Conservation (phyloP, 306 rosid genomes). For the Begonia peltatifolia region DNA sequence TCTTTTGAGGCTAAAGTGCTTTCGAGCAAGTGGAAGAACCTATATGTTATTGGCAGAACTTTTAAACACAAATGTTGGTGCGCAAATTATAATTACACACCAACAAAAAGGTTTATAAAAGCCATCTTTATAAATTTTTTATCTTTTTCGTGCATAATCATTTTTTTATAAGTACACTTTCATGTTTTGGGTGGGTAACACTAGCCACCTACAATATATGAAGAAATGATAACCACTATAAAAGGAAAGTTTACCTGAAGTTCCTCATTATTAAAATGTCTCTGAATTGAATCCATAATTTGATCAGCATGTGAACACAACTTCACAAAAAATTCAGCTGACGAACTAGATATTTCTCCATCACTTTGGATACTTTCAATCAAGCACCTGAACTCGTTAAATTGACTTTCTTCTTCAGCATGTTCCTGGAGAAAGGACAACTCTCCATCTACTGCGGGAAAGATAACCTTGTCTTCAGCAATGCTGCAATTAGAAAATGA, state of each 20-base stretch:
- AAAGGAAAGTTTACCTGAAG: constrained; percentile 56
- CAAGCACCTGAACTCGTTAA: constrained; percentile 77
- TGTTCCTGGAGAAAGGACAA: constrained; percentile 83
- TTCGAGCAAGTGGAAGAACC: constrained; percentile 98
- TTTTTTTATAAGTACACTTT: too few relatives aligned
- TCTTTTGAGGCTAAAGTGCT: constrained; percentile 75
- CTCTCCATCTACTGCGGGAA: constrained; percentile 94
- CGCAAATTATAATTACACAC: too few relatives aligned
- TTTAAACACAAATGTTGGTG: background rate
- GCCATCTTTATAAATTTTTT: too few relatives aligned
- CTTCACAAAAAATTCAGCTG: constrained; percentile 73
- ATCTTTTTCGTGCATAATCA: too few relatives aligned
- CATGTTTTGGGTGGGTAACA: too few relatives aligned
- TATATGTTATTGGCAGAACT: constrained; percentile 18
- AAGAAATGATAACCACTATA: constrained; percentile 1
- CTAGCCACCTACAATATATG: too few relatives aligned
- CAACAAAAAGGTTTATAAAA: too few relatives aligned
- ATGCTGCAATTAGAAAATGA: constrained; percentile 47
- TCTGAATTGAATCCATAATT: constrained; percentile 79
- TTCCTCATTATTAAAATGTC: constrained; percentile 85
- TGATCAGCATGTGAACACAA: constrained; percentile 92
- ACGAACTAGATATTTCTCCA: constrained; percentile 62
- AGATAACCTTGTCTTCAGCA: constrained; percentile 96
- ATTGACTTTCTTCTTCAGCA: constrained; percentile 89
- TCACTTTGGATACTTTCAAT: constrained; percentile 84